These are phyloP conservation scores for Mucor mucedo DNA, from an alignment of 371 early-diverging fungal species.

Conservation along the genomic window DNA sequence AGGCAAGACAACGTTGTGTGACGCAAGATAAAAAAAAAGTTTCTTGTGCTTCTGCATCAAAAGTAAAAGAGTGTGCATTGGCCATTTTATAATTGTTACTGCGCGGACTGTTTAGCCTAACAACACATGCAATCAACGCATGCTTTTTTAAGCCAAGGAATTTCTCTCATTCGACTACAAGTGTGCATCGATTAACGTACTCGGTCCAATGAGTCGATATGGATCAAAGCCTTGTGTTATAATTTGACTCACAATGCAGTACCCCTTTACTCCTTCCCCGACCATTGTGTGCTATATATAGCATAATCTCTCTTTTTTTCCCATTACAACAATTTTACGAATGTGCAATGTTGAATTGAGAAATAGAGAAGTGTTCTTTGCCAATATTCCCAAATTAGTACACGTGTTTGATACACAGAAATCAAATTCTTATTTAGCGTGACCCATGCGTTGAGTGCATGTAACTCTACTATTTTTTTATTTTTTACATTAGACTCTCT, in stretches of 20 bases:
- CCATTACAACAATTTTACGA: neutral
- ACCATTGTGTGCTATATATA: too few species aligned
- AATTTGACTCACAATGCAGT: too few species aligned
- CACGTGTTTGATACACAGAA: conserved; percentile 16
- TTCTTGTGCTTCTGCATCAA: neutral
- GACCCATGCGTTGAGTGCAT: conserved; percentile 24
- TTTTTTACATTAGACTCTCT: too few species aligned
- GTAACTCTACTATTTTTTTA: too few species aligned
- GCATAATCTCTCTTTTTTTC: neutral
- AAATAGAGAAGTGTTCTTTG: conserved; percentile 2
- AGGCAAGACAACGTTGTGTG: conserved; percentile 9
- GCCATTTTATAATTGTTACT: conserved; percentile 8
- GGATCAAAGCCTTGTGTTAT: neutral
- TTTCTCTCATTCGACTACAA: neutral
- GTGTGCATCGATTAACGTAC: neutral
- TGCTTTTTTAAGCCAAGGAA: neutral
- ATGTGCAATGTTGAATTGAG: neutral
- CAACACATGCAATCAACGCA: neutral
- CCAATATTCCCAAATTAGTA: conserved; percentile 13
- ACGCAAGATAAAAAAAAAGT: neutral
- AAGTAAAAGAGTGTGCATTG: conserved; percentile 13
- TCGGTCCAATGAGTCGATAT: neutral
- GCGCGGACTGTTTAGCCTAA: neutral
- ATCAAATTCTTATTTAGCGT: conserved; percentile 3
- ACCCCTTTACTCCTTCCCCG: too few species aligned